Evolutionary conservation across 108 stramenopile genomes (phyloP), one percentile per base, ranked within the genome.

Genomic region (Stephanodiscus triporus): DNA sequence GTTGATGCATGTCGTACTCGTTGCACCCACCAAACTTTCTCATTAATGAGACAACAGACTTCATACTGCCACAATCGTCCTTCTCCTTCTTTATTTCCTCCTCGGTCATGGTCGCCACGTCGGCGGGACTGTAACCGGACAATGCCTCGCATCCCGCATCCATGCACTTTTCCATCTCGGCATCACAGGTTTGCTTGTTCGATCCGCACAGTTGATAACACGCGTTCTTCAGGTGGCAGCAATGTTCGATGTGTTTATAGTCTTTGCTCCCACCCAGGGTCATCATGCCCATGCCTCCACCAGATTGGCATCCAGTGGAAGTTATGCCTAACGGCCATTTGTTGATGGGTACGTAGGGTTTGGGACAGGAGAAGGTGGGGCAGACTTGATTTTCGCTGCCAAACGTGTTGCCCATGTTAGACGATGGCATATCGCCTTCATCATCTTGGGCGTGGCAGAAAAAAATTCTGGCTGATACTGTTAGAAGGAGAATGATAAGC

Each of bases 191-290:
- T 42, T 56, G 45, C 42, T 84, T 87, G 30, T 40, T 49, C 20
- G 63, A 32, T 16, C 83, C 83, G 63, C 86, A 87, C n/a, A 66
- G 59, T 60, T 87, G 86, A 68, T 73, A 73, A 64, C 86, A 87
- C 0, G 83, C 80, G 48, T 81, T 68, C 47, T 79, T 55, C 49
- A 72, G 59, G 62, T 87, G 67, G 43, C 86, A 87, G 55, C 86
- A 87, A 17, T 50, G 6, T 30, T 75, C 69, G 32, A 81, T 51
- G 38, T 73, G 68, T 37, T 70, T 60, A 38, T 68, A 63, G 6
- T 55, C 68, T n/a, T 37, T 40, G n/a, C 30, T 38, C 9, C 34
- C 57, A 0, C 65, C 71, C 17, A 43, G 17, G 23, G 42, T 43
- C 73, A 75, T 76, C 66, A 73, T 77, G 38, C 73, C 58, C 24